Base-by-base conservation (phyloP, 768 basidiomycete genomes). In the Russula sp. region DNA sequence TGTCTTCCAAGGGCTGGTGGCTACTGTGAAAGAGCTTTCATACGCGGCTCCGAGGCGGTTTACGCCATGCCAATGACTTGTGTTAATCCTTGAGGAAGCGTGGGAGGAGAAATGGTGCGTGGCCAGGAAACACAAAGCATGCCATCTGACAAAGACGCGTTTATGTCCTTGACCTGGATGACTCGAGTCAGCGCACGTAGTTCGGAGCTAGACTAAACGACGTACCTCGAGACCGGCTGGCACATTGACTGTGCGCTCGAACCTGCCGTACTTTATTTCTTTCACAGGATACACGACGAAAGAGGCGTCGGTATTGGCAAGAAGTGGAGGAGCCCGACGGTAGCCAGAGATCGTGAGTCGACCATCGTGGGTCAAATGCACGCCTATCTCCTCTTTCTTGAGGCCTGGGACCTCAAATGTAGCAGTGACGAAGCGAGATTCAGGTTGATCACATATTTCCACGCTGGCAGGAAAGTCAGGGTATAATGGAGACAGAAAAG, bases 401-500 rank as follows among this genome's bases (percentile, higher is more conserved):
- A 84, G 70, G 10, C 84, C 83, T 5, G 84, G 84, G 1, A 84
- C 72, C 68, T 85, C 85, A 61, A 86, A 82, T 7, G 78, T 78
- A 11, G 81, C 83, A 2, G 79, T 82, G 30, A 84, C 78, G 22
- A 68, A 62, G 65, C 79, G 79, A n/a, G 70, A 69, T 1, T 77
- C 75, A 18, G 74, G 66, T 57, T 79, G 75, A 69, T 83, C 81
- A 57, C 79, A 75, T 2, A 85, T 59, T 66, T 85, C 78, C 75
- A 84, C 69, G 50, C 78, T 79, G n/a, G 36, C 46, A 20, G 11
- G 28, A 14, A 26, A 50, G 40, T 63, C 3, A 67, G 63, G 20
- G 40, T 2, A 26, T 7, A 36, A 54, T 28, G 20, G 11, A 26
- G 2, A 9, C 22, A 26, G 44, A 20, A 16, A 18, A 16, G 18